Evolutionary conservation across 768 basidiomycete genomes (phyloP).

Genomic region (Hypsizygus marmoreus): DNA sequence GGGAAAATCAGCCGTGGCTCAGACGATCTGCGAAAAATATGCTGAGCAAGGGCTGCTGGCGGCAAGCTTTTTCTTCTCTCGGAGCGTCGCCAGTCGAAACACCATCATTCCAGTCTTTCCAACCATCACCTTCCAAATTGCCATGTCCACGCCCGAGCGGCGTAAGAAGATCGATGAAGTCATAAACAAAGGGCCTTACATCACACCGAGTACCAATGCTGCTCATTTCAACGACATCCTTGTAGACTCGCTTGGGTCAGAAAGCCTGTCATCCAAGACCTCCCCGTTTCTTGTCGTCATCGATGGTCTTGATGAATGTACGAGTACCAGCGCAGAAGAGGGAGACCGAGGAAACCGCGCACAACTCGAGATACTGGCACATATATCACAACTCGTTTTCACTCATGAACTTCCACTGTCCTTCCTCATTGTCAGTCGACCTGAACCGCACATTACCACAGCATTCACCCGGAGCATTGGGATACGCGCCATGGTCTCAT

Average conservation of each 20-base stretch:
- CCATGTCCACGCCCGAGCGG: neutral
- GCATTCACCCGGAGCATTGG: slow-evolving; percentile 5
- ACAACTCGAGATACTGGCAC: slow-evolving; percentile 17
- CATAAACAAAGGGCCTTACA: neutral
- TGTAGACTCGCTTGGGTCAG: slow-evolving; percentile 17
- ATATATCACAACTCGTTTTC: slow-evolving; percentile 2
- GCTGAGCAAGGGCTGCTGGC: neutral
- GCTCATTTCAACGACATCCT: neutral
- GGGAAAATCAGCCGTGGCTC: neutral
- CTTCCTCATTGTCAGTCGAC: slow-evolving; percentile 28
- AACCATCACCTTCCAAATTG: neutral
- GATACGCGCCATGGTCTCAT: neutral
- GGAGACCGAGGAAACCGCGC: neutral
- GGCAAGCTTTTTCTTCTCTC: no score
- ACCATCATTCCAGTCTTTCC: neutral
- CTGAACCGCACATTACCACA: slow-evolving; percentile 22
- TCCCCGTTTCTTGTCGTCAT: slow-evolving; percentile 11
- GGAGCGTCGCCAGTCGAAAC: neutral
- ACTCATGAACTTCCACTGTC: slow-evolving; percentile 14
- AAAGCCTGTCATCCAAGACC: slow-evolving; percentile 1
- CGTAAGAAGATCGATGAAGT: neutral
- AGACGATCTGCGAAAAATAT: neutral
- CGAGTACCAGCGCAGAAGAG: no score
- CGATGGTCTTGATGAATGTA: slow-evolving; percentile 31
- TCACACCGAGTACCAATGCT: neutral